Evolutionary conservation across 257 asterid species (phyloP), one percentile per base, ranked within the genome.

Genomic region (Henckelia pumila): DNA sequence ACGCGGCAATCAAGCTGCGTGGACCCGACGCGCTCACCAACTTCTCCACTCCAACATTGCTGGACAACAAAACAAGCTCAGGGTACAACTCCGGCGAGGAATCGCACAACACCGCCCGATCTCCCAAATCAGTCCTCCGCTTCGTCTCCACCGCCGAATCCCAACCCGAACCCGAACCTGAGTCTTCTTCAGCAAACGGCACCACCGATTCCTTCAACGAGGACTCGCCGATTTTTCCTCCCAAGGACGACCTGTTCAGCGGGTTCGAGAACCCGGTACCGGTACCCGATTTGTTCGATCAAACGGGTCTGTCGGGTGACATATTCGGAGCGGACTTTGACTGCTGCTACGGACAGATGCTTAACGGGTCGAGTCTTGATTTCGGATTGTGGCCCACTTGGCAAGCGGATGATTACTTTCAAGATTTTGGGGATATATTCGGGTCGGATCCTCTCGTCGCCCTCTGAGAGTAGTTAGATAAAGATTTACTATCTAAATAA

Each of bases 21-120:
- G 98, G 98, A 0, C 92, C 97, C 3, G 89, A 88, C 88, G 95
- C 98, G 81, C 93, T 83, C 7, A 92, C 97, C 0, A 92, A 92
- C 76, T 92, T 92, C 66, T 56, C 86, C 0, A 52, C 74, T 1
- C 86, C 97, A 4, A 56, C 77, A 17, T 26, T 59, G 1, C 52
- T 40, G 67, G 49, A 61, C 64, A 68, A 71, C 65, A 59, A 75
- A 32, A 56, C 83, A 3, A 74, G 76, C 77, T 75, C 84, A 16
- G 87, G 81, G 55, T 84, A 86, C 85, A 85, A 84, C 85, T 83
- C 96, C 66, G 91, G 89, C 2, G 91, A 86, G 29, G 96, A 89
- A 52, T 89, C 95, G 0, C 77, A 76, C 68, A 77, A 70, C 82
- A 72, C 63, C 49, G 80, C 60, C 4, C 79, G 66, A 65, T 89